These are phyloP conservation scores for Chrysochromulina parva DNA, from an alignment of 78 protist genomes.

Conservation along the genomic window DNA sequence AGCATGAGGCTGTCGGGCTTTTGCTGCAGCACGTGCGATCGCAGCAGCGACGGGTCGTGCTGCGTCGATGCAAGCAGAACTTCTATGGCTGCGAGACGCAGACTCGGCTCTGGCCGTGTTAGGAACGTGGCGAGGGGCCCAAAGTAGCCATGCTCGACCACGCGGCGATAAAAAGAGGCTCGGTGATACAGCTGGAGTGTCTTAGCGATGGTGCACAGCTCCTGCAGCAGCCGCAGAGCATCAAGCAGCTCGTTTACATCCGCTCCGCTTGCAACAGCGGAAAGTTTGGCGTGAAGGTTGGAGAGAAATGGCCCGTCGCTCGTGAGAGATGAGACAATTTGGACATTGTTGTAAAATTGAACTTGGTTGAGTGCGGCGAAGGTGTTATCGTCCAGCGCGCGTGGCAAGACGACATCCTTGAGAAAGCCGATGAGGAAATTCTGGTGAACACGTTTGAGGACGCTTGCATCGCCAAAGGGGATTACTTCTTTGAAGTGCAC, in stretches of 20 bases:
- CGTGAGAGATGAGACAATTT: slow-evolving; percentile 39
- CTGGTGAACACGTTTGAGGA: slow-evolving; percentile 71
- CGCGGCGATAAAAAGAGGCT: slow-evolving; percentile 13
- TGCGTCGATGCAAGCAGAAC: neutral
- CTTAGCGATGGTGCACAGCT: slow-evolving; percentile 64
- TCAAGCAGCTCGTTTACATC: neutral
- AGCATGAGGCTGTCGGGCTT: neutral
- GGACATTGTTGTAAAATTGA: slow-evolving; percentile 73
- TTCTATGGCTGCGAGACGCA: neutral
- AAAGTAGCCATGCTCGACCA: neutral
- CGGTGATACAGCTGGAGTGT: slow-evolving; percentile 53
- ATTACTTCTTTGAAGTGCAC: slow-evolving; percentile 66
- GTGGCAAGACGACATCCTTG: slow-evolving; percentile 81
- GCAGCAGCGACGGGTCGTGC: slow-evolving; percentile 52
- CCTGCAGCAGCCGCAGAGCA: slow-evolving; percentile 57
- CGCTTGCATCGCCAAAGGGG: slow-evolving; percentile 38
- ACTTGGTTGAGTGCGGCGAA: slow-evolving; percentile 69
- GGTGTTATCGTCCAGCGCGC: slow-evolving; percentile 82
- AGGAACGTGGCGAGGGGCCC: neutral
- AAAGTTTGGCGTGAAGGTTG: neutral
- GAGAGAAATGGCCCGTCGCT: neutral
- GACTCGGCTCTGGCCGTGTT: neutral
- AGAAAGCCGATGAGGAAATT: slow-evolving; percentile 79
- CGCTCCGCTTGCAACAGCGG: neutral
- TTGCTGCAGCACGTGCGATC: neutral